These are phyloP conservation scores for Fraxinus anomala DNA, from an alignment of 257 asterid species.

Conservation along the genomic window DNA sequence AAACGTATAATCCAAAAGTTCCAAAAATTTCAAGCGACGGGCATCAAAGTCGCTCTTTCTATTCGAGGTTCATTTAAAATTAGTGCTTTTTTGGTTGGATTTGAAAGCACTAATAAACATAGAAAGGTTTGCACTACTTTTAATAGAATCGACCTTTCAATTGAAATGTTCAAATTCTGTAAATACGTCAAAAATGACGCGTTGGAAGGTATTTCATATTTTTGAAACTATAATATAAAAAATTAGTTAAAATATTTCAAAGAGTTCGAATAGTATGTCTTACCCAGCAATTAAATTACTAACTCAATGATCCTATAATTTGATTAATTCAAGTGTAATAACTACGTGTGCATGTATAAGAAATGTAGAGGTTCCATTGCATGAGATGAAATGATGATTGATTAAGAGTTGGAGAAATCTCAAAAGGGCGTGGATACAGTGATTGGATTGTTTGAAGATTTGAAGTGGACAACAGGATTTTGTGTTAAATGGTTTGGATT, in stretches of 20 bases:
- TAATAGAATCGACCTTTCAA: neutral
- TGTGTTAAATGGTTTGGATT: neutral
- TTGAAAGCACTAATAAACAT: neutral
- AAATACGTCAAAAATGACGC: too few relatives aligned
- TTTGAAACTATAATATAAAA: neutral
- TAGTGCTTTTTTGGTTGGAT: neutral
- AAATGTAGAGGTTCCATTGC: neutral
- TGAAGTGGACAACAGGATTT: neutral
- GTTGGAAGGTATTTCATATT: neutral
- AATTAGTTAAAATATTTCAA: too few relatives aligned
- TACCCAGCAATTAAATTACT: too few relatives aligned
- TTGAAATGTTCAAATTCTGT: too few relatives aligned
- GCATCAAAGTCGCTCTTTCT: neutral
- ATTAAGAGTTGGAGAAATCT: neutral
- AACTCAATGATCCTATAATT: neutral
- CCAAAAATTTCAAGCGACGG: neutral
- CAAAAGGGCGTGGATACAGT: neutral
- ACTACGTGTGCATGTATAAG: neutral
- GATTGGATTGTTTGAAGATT: neutral
- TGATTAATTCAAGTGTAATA: neutral
- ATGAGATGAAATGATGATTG: neutral
- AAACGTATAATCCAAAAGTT: too few relatives aligned
- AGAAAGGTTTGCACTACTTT: neutral
- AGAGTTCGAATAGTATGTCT: neutral
- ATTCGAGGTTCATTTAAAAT: too few relatives aligned